phyloP scores from a whole-genome alignment of 1,284 basidiomycete species.

The Tranzscheliella williamsii region DNA sequence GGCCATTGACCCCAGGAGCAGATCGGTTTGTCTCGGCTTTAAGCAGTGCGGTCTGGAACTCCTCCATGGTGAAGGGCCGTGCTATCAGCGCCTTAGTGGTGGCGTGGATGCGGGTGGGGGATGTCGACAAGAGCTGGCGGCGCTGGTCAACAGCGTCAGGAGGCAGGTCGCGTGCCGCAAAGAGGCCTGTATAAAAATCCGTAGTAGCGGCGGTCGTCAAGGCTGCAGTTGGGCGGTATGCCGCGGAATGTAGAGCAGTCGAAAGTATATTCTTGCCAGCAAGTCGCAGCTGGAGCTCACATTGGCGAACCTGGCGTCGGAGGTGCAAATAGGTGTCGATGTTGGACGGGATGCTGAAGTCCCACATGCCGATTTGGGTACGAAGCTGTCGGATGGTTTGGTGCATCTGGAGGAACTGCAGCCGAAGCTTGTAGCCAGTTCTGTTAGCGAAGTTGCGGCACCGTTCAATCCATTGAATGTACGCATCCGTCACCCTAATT shows the following conservation, averaged over 20 bases:
- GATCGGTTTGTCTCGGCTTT: not conserved
- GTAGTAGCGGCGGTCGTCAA: not conserved
- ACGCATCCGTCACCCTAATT: not conserved
- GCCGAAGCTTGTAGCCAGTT: not conserved
- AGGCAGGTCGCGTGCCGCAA: not conserved
- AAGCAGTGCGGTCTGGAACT: not conserved
- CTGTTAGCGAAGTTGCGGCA: not conserved
- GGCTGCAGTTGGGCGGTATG: not conserved
- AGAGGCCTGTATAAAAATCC: not conserved
- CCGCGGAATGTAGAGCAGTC: not conserved
- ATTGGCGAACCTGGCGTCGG: not conserved
- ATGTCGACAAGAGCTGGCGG: not conserved
- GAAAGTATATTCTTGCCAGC: not conserved
- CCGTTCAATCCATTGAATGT: not conserved
- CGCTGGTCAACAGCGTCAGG: not conserved
- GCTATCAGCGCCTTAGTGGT: not conserved
- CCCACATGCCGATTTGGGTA: not conserved
- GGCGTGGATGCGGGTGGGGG: not conserved
- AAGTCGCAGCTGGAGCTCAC: not conserved
- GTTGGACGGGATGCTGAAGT: not conserved
- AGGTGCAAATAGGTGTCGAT: not conserved
- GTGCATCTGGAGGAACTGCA: not conserved
- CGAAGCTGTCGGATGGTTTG: not conserved
- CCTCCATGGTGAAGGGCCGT: not conserved
- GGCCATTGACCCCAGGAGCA: not conserved